These are phyloP conservation scores for Echria macrotheca DNA, from an alignment of 495 filamentous ascomycete species.

Conservation along the genomic window DNA sequence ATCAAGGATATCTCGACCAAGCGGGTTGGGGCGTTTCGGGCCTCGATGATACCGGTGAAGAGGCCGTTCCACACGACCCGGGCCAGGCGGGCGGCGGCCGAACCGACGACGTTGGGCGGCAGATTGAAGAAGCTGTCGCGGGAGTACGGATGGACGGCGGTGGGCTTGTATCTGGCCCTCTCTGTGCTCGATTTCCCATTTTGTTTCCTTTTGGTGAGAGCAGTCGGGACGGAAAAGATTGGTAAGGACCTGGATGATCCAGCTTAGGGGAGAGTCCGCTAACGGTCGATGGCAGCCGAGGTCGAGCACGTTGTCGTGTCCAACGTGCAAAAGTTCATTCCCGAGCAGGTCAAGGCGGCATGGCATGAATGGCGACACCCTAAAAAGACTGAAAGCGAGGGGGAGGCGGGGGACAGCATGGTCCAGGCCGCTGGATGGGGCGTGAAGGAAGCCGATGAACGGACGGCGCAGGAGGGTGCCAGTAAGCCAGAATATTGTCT, in stretches of 20 bases:
- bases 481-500: too few relatives aligned
- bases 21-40: conserved; percentile 7
- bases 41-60: conserved; percentile 8
- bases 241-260: conserved; percentile 45
- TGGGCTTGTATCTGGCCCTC: conserved; percentile 83
- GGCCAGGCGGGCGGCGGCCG: conserved; percentile 17
- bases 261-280: not conserved
- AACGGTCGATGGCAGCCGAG: conserved; percentile 30
- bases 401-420: conserved; percentile 18
- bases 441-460: conserved; percentile 46
- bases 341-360: conserved; percentile 39
- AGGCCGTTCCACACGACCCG: conserved; percentile 25
- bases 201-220: conserved; percentile 81
- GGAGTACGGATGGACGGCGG: conserved; percentile 90
- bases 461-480: conserved; percentile 42
- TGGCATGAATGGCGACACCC: conserved; percentile 38
- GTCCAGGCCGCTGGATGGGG: conserved; percentile 43
- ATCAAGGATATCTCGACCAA: conserved; percentile 1
- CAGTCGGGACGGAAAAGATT: conserved; percentile 78
- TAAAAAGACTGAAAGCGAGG: conserved; percentile 28
- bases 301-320: conserved; percentile 48
- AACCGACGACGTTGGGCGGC: conserved; percentile 55
- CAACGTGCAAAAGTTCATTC: conserved; percentile 43
- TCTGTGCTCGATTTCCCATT: conserved; percentile 90
- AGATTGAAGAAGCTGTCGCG: conserved; percentile 75